These are phyloP conservation scores for Vanrija sp. DNA, from an alignment of 1,284 basidiomycete species.

Conservation along the genomic window DNA sequence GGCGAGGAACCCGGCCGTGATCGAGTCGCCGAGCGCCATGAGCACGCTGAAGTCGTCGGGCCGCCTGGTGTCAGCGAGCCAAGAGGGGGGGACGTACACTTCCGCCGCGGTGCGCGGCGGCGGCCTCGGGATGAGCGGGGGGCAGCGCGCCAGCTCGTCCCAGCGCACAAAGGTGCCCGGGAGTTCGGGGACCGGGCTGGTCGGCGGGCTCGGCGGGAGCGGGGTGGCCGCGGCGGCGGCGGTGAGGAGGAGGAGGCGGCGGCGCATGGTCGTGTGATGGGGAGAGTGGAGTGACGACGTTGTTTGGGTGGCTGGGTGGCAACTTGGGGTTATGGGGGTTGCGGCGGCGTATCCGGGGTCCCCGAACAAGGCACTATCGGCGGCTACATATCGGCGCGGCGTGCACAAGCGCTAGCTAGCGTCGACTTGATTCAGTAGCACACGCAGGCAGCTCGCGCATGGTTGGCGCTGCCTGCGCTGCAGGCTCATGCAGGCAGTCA, in stretches of 20 bases:
- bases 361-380: no score
- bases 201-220: not conserved
- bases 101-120: conserved; percentile 18
- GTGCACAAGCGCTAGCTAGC: no score
- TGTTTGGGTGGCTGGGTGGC: no score
- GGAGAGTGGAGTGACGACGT: no score
- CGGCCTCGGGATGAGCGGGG: conserved; percentile 9
- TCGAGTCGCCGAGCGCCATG: conserved; percentile 49
- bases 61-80: conserved; percentile 22
- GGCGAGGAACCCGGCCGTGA: conserved; percentile 47
- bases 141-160: conserved; percentile 19
- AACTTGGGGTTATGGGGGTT: no score
- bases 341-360: no score
- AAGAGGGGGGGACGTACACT: conserved; percentile 19
- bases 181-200: not conserved
- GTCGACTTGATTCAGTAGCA: no score
- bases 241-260: not conserved
- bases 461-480: no score
- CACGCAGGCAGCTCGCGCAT: no score
- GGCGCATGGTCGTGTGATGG: no score
- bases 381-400: no score
- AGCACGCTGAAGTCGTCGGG: conserved; percentile 46
- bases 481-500: no score
- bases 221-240: not conserved
- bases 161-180: conserved; percentile 25